phyloP scores from a whole-genome alignment of 2,329 filamentous ascomycete species.

The Nemania sp. region DNA sequence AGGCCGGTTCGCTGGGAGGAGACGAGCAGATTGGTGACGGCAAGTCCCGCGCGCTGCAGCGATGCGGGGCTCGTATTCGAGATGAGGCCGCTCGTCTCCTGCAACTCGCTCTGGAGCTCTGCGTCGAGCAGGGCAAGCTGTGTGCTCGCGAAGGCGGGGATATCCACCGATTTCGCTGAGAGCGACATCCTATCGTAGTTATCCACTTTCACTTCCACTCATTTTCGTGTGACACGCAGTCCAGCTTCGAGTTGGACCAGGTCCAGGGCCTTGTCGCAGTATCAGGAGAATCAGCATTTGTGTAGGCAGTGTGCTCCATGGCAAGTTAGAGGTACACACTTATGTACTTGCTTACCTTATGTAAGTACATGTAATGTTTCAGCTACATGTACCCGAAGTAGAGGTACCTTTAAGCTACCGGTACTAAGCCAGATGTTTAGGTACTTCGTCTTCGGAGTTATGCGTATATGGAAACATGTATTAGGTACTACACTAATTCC shows the following conservation, averaged over 20 bases:
- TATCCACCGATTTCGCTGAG: slow-evolving; percentile 55
- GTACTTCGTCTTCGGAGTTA: too few relatives aligned
- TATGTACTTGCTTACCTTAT: neutral
- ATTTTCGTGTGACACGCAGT: neutral
- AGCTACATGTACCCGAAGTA: too few relatives aligned
- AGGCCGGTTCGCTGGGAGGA: slow-evolving; percentile 82
- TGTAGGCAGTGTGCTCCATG: too few relatives aligned
- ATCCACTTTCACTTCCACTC: neutral
- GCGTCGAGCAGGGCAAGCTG: slow-evolving; percentile 72
- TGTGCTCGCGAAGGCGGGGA: slow-evolving; percentile 69
- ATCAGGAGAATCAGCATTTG: too few relatives aligned
- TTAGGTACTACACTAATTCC: too few relatives aligned
- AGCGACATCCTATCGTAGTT: slow-evolving; percentile 42
- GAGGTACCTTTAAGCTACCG: too few relatives aligned
- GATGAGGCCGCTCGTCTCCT: slow-evolving; percentile 70
- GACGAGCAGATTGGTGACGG: slow-evolving; percentile 75
- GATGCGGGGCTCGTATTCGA: slow-evolving; percentile 68
- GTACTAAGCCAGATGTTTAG: too few relatives aligned
- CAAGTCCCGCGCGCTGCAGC: slow-evolving; percentile 77
- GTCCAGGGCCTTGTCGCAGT: neutral
- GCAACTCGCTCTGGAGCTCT: slow-evolving; percentile 74
- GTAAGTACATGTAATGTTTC: too few relatives aligned
- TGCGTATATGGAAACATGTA: too few relatives aligned
- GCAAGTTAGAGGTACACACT: too few relatives aligned
- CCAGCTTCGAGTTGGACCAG: neutral